Conservation (phyloP, 2,329 filamentous ascomycete species). For the Colletotrichum nymphaeae region DNA sequence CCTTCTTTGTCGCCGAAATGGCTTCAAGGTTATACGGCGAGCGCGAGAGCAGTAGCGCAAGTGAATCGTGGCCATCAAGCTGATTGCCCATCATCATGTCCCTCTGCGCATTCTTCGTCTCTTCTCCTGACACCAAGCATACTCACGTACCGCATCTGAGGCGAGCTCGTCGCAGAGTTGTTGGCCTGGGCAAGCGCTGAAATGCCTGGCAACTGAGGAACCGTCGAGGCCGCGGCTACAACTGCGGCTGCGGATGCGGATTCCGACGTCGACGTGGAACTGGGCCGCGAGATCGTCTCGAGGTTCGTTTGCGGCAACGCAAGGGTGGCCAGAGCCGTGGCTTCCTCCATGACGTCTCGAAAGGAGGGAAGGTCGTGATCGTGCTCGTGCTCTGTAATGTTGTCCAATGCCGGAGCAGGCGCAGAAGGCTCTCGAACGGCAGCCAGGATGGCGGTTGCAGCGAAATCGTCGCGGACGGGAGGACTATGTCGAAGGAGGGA, state of each 20-base stretch:
- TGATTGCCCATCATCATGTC: neutral
- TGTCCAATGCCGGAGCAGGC: constrained; percentile 19
- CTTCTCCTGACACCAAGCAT: neutral
- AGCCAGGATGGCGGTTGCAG: constrained; percentile 22
- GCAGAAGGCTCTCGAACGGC: constrained; percentile 15
- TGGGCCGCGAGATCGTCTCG: constrained; percentile 61
- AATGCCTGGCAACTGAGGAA: constrained; percentile 59
- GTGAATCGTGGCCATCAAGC: neutral
- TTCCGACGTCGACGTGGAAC: constrained; percentile 56
- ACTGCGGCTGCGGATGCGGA: constrained; percentile 47
- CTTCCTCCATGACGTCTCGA: constrained; percentile 58
- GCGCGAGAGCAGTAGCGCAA: neutral
- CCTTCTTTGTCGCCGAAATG: neutral
- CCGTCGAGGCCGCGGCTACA: constrained; percentile 43
- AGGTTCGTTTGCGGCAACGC: constrained; percentile 42
- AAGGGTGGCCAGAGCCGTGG: constrained; percentile 35
- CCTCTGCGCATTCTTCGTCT: neutral
- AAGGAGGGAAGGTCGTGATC: constrained; percentile 7
- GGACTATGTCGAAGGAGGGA: neutral
- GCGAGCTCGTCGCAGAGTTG: constrained; percentile 52
- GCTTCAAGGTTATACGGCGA: neutral
- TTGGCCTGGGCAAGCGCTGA: constrained; percentile 56
- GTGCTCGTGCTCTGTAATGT: neutral
- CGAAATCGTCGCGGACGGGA: neutral
- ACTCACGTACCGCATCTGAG: constrained; percentile 59